phyloP scores from a whole-genome alignment of 768 basidiomycete genomes.

The Pleurotus citrinopileatus region DNA sequence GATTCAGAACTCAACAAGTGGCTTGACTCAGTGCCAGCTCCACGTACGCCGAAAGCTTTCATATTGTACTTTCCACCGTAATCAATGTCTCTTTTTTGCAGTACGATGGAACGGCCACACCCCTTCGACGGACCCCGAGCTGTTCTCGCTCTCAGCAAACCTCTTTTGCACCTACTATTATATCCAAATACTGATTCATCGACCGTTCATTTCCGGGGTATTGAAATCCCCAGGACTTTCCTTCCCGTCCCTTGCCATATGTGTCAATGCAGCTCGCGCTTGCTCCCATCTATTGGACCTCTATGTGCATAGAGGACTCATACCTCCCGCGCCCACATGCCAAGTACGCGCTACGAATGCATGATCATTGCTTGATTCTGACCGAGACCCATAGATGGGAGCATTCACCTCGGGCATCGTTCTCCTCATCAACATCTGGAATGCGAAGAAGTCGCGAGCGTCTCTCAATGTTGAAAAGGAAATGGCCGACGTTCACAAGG shows the following conservation, averaged over 20 bases:
- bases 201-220: slow-evolving; percentile 62
- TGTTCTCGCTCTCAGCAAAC: slow-evolving; percentile 20
- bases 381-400: slow-evolving; percentile 11
- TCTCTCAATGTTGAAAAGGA: slow-evolving; percentile 31
- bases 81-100: slow-evolving; percentile 20
- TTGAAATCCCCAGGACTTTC: slow-evolving; percentile 27
- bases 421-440: slow-evolving; percentile 50
- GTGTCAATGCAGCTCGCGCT: slow-evolving; percentile 67
- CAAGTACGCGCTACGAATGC: background rate
- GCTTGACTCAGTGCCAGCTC: slow-evolving; percentile 52
- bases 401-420: slow-evolving; percentile 32
- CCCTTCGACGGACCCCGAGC: slow-evolving; percentile 13
- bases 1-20: slow-evolving; percentile 64
- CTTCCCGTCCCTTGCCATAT: slow-evolving; percentile 64
- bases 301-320: slow-evolving; percentile 10
- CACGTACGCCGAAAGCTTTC: slow-evolving; percentile 33
- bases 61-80: background rate
- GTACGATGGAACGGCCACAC: slow-evolving; percentile 26
- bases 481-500: slow-evolving; percentile 40
- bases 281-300: slow-evolving; percentile 54
- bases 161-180: slow-evolving; percentile 19
- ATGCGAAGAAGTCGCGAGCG: slow-evolving; percentile 29
- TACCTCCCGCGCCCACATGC: slow-evolving; percentile 16
- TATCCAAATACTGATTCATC: slow-evolving; percentile 59
- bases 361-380: background rate